Conservation (phyloP, 371 early-diverging fungal genomes). For the Mortierella sp. region DNA sequence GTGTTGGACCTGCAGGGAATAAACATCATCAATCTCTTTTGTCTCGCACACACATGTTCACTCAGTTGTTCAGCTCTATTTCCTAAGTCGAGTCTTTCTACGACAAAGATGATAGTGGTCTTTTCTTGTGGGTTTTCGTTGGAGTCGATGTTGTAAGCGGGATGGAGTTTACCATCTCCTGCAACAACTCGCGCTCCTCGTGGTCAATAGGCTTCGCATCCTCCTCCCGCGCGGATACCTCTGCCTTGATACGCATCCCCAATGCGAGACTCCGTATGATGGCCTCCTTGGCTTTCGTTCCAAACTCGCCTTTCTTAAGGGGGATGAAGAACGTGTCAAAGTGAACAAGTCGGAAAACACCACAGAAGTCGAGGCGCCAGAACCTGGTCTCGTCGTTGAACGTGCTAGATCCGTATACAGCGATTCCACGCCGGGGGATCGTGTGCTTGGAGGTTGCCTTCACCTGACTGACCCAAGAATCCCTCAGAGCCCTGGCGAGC, state of each 20-base stretch:
- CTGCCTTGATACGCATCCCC: conserved; percentile 5
- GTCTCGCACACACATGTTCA: too few species aligned
- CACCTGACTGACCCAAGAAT: conserved; percentile 17
- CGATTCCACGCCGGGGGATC: conserved; percentile 2
- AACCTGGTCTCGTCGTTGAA: conserved; percentile 22
- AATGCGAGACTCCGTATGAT: neutral
- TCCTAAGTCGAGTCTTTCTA: too few species aligned
- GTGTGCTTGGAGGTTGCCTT: conserved; percentile 1
- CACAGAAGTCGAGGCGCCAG: conserved; percentile 13
- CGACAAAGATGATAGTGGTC: too few species aligned
- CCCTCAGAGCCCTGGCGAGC: conserved; percentile 18
- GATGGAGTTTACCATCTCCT: neutral
- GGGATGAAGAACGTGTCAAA: conserved; percentile 11
- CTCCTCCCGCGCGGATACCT: conserved; percentile 2
- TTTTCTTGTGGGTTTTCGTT: conserved; percentile 6
- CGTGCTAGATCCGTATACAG: conserved; percentile 18
- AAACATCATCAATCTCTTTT: too few species aligned
- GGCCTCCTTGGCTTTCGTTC: conserved; percentile 6
- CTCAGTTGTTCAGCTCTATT: too few species aligned
- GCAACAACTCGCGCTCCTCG: conserved; percentile 4
- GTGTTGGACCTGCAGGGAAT: too few species aligned
- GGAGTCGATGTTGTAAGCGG: conserved; percentile 3
- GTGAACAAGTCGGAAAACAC: conserved; percentile 14
- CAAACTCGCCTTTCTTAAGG: conserved; percentile 10
- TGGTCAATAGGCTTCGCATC: conserved; percentile 3